Evolutionary conservation across 2,329 filamentous ascomycete species (phyloP), one percentile per base, ranked within the genome.

Genomic region (Neospermospora avenae): DNA sequence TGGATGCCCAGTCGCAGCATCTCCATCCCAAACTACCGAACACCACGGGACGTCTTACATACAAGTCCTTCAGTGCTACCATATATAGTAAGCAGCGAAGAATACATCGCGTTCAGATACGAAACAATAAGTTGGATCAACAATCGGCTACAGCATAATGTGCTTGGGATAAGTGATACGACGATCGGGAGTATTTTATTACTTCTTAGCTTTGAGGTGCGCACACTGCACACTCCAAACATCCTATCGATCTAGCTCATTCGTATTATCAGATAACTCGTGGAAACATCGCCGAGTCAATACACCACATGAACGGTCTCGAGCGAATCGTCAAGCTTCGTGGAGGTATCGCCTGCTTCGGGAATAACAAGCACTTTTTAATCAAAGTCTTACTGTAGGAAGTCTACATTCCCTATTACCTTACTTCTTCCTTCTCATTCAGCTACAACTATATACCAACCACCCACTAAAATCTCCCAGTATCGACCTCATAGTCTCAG

Each of bases 91-190:
- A 54, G 54, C 24, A 57, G 52, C 35, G 41, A 39, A 14, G 57
- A 59, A 18, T 55, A 57, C 24, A 57, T 52, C 18, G 16, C 37
- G 3, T 59, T 59, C 53, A 62, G 57, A 35, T 34, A 37, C n/a
- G 45, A 57, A 16, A 58, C 57, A 4, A 63, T 60, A 18, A 59
- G 42, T 31, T 62, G 56, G 60, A 57, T 59, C 41, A 59, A 58
- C 25, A 24, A 51, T 24, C 25, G 48, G 7, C 24, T 57, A 18
- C 46, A 28, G n/a, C 14, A 44, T 34, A 25, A 37, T 13, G 20
- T 41, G n/a, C 39, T 49, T 16, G 57, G 60, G 20, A 59, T 31
- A 14, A 59, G 46, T 25, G 60, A 62, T 41, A 45, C 46, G 13
- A 62, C 57, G 8, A 56, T 63, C 37, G 60, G 60, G 16, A 58